Conservation (phyloP, 331 rosid genomes). For the Dryas integrifolia region DNA sequence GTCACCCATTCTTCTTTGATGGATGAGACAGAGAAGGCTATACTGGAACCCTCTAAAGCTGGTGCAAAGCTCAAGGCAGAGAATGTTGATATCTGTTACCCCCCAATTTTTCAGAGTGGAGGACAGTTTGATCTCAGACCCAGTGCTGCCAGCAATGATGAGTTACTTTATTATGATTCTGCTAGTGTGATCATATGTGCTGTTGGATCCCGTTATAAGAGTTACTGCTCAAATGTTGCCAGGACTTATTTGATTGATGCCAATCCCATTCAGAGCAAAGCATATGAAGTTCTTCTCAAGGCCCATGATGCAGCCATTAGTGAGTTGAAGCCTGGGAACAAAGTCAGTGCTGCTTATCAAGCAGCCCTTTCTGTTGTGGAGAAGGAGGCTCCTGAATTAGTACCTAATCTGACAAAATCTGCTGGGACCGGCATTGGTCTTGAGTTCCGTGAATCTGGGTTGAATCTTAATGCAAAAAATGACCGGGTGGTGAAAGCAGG, state of each 20-base stretch:
- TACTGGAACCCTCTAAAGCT: conserved; percentile 46
- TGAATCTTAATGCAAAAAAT: conserved; percentile 50
- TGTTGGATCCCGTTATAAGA: conserved; percentile 49
- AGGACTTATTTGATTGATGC: conserved; percentile 51
- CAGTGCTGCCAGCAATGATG: conserved; percentile 53
- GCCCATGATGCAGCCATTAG: conserved; percentile 50
- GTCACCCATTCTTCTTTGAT: conserved; percentile 45
- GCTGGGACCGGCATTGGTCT: conserved; percentile 58
- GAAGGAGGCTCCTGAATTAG: conserved; percentile 48
- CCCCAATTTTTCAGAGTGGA: conserved; percentile 56
- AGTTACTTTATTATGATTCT: conserved; percentile 46
- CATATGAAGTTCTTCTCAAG: conserved; percentile 48
- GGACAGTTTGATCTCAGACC: conserved; percentile 57
- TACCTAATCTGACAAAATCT: conserved; percentile 47
- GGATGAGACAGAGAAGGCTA: conserved; percentile 54
- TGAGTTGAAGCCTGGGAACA: conserved; percentile 44
- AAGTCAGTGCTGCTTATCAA: conserved; percentile 41
- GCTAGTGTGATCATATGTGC: conserved; percentile 55
- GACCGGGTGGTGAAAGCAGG: conserved; percentile 47
- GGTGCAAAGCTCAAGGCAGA: conserved; percentile 40
- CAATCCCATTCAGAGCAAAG: conserved; percentile 44
- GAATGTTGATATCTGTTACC: conserved; percentile 54
- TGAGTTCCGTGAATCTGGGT: conserved; percentile 55
- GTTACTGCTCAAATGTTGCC: conserved; percentile 51
- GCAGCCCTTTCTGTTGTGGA: conserved; percentile 48